Percentiles rank a stretch among this genome's conserved stretches.
Evolutionary conservation across 1,139 yeast species (phyloP).

Genomic region (Magnusiomyces magnusii): DNA sequence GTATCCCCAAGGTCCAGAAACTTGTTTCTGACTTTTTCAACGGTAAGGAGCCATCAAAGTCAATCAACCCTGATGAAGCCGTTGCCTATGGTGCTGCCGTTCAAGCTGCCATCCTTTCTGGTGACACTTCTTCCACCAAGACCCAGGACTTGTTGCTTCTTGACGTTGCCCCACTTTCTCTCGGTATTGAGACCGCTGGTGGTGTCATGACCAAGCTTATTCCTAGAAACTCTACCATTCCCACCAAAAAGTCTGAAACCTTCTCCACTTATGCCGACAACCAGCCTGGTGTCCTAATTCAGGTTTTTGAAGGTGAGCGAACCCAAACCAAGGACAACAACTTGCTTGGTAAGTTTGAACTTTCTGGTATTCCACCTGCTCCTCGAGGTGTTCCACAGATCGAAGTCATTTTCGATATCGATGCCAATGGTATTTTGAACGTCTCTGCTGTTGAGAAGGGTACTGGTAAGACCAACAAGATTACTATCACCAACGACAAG

Average conservation of each 20-base stretch:
- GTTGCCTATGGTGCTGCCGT: conserved; percentile 98
- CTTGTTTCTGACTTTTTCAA: conserved; percentile 96
- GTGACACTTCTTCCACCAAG: conserved; percentile 66
- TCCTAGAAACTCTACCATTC: conserved; percentile 87
- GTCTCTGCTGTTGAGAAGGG: conserved; percentile 93
- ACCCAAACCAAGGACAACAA: conserved; percentile 90
- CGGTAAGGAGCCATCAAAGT: conserved; percentile 51
- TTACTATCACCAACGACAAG: conserved; percentile 86
- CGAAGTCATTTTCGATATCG: conserved; percentile 88
- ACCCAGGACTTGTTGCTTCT: conserved; percentile 76
- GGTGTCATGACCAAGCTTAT: conserved; percentile 91
- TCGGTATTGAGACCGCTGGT: conserved; percentile 94
- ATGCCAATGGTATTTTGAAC: conserved; percentile 90
- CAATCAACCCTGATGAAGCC: conserved; percentile 40
- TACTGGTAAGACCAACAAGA: conserved; percentile 73
- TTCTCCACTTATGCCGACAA: conserved; percentile 91
- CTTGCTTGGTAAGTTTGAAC: conserved; percentile 87
- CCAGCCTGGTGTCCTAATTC: conserved; percentile 90
- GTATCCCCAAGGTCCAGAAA: conserved; percentile 99
- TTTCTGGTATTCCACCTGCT: conserved; percentile 90
- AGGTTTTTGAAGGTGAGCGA: conserved; percentile 94
- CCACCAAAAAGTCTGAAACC: conserved; percentile 91
- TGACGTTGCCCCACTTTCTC: conserved; percentile 83
- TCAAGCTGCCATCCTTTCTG: conserved; percentile 87
- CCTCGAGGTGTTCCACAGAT: conserved; percentile 96